These are phyloP conservation scores for Stagonosporopsis tanaceti DNA, from an alignment of 2,329 filamentous ascomycete species.

Conservation along the genomic window DNA sequence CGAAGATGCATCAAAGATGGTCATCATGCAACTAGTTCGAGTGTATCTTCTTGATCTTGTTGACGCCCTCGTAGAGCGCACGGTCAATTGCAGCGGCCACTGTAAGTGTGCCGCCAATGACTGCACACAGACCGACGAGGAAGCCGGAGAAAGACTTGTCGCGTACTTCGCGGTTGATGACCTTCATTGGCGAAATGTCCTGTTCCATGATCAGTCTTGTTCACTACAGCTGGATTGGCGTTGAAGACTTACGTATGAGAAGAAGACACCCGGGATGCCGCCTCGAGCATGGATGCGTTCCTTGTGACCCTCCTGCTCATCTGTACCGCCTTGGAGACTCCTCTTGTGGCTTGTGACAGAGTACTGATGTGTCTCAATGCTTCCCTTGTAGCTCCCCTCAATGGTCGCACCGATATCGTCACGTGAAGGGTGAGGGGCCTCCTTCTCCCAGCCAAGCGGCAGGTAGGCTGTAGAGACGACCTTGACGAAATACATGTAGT, in stretches of 20 bases:
- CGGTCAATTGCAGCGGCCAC: slow-evolving; percentile 94
- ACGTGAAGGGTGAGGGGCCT: slow-evolving; percentile 40
- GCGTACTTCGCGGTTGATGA: slow-evolving; percentile 92
- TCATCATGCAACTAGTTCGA: slow-evolving; percentile 53
- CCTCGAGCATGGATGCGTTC: slow-evolving; percentile 89
- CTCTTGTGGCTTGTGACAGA: slow-evolving; percentile 96
- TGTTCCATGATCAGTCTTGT: slow-evolving; percentile 49
- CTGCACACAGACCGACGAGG: slow-evolving; percentile 90
- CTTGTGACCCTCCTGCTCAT: slow-evolving; percentile 86
- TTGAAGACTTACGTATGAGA: slow-evolving; percentile 81
- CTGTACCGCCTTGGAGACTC: slow-evolving; percentile 82
- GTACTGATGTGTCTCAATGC: slow-evolving; percentile 97
- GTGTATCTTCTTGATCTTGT: slow-evolving; percentile 87
- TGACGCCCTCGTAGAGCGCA: slow-evolving; percentile 86
- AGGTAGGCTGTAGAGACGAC: slow-evolving; percentile 96
- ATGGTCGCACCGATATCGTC: slow-evolving; percentile 58
- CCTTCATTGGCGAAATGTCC: slow-evolving; percentile 99
- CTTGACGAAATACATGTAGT: slow-evolving; percentile 99
- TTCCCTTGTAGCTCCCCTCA: slow-evolving; percentile 72
- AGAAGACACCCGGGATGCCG: slow-evolving; percentile 97
- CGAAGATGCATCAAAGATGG: background rate
- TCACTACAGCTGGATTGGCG: background rate
- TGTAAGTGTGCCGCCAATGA: slow-evolving; percentile 92
- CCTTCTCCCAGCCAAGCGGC: slow-evolving; percentile 84
- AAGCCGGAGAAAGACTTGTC: slow-evolving; percentile 91